These are phyloP conservation scores for Agaricus blazei DNA, from an alignment of 768 basidiomycete species.

Conservation along the genomic window DNA sequence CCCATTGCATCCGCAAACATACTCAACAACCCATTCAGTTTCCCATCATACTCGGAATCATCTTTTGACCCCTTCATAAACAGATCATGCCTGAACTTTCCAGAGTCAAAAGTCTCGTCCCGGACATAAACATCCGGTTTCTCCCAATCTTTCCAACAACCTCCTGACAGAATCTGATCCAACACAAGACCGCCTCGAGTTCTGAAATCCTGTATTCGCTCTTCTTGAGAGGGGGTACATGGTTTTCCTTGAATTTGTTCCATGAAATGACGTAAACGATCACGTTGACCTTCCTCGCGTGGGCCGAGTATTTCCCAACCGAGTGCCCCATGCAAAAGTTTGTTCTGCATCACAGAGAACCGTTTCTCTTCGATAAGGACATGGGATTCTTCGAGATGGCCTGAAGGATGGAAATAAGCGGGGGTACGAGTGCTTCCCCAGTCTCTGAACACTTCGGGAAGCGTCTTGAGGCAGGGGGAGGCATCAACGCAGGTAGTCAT, in stretches of 20 bases:
- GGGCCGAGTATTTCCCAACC: background rate
- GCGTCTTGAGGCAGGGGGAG: background rate
- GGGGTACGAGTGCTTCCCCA: conserved; percentile 5
- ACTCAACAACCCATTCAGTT: background rate
- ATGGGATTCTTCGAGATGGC: background rate
- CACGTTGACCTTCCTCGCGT: background rate
- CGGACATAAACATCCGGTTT: background rate
- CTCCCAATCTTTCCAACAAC: background rate
- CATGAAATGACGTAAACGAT: conserved; percentile 6
- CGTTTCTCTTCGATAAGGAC: conserved; percentile 7
- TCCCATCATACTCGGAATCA: background rate
- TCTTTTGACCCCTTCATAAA: background rate
- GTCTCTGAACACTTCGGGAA: background rate
- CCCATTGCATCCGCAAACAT: background rate
- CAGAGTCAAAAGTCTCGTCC: background rate
- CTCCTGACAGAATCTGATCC: background rate
- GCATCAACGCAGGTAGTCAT: conserved; percentile 1
- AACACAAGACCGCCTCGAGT: background rate
- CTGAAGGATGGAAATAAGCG: background rate
- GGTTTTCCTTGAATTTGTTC: conserved; percentile 2
- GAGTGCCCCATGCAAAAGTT: background rate
- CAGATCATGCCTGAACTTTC: background rate
- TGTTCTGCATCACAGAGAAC: conserved; percentile 13
- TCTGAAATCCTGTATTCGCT: background rate
- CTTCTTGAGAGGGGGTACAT: conserved; percentile 1